These are phyloP conservation scores for Colletotrichum filicis DNA, from an alignment of 2,329 filamentous ascomycete genomes.

Conservation along the genomic window DNA sequence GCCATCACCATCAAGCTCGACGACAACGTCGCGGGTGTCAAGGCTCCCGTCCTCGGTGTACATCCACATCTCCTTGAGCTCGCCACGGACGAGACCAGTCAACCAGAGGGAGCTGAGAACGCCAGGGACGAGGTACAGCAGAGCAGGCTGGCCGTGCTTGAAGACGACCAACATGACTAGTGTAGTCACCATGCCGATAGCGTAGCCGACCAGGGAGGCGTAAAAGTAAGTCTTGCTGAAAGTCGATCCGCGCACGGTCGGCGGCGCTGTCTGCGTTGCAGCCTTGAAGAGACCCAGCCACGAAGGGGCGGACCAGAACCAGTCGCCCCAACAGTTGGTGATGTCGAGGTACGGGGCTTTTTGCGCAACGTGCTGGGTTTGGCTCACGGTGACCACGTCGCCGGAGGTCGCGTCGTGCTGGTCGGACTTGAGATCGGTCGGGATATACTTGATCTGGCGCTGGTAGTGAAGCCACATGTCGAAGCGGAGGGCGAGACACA, in stretches of 20 bases:
- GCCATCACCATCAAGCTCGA: conserved; percentile 63
- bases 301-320: conserved; percentile 74
- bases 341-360: conserved; percentile 65
- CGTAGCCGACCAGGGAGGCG: conserved; percentile 80
- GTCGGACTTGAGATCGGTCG: conserved; percentile 48
- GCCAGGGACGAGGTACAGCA: conserved; percentile 91
- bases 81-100: conserved; percentile 77
- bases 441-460: conserved; percentile 66
- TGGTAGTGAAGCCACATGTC: conserved; percentile 89
- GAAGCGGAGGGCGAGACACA: conserved; percentile 89
- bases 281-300: conserved; percentile 37
- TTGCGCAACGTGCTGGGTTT: conserved; percentile 51
- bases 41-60: conserved; percentile 80
- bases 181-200: conserved; percentile 80
- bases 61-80: conserved; percentile 79
- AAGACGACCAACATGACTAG: conserved; percentile 81
- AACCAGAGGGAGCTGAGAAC: conserved; percentile 81
- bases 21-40: conserved; percentile 64
- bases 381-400: conserved; percentile 46
- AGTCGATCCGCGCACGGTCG: conserved; percentile 51
- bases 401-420: conserved; percentile 45
- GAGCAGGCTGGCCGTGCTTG: conserved; percentile 86
- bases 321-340: conserved; percentile 83
- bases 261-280: conserved; percentile 39
- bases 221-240: conserved; percentile 91